A percentile compares a stretch with the other conserved stretches of the same genome.
Conservation (phyloP, 176 grass and related monocot genomes). For the Eleusine indica region DNA sequence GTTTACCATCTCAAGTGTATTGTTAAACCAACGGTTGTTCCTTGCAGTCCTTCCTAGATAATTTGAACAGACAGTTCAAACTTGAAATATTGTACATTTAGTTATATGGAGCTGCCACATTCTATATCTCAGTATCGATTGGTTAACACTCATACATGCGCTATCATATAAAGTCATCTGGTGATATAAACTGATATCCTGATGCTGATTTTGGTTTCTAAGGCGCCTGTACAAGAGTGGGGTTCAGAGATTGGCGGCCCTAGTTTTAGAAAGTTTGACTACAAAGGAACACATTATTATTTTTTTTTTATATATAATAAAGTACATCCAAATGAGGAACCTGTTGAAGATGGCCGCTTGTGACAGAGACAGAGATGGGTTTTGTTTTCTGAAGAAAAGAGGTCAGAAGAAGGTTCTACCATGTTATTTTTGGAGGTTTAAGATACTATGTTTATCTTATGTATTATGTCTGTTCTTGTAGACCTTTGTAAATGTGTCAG, state of each 20-base stretch:
- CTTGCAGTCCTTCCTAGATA: constrained; percentile 27
- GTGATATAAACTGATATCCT: constrained; percentile 30
- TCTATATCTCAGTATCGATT: constrained; percentile 11
- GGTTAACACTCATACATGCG: not conserved
- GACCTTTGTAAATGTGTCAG: not conserved
- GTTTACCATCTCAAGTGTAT: constrained; percentile 21
- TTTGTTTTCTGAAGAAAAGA: not conserved
- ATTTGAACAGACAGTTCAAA: constrained; percentile 28
- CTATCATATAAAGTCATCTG: not conserved
- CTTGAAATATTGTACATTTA: not conserved
- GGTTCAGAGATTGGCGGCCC: not conserved
- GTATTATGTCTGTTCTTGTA: not conserved
- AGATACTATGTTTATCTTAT: not conserved
- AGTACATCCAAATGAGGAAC: not conserved
- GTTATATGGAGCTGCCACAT: not conserved
- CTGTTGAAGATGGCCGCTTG: not conserved
- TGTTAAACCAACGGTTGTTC: constrained; percentile 1
- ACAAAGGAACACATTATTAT: not conserved
- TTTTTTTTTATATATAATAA: not conserved
- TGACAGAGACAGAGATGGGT: not conserved
- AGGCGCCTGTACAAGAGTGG: not conserved
- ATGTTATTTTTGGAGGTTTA: not conserved
- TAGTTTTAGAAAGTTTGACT: not conserved
- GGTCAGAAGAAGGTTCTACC: not conserved
- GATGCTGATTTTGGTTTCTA: constrained; percentile 21